Percentiles rank a stretch among this genome's conserved stretches.
Conservation (phyloP, 345 rosid genomes). For the Gossypium longicalyx region DNA sequence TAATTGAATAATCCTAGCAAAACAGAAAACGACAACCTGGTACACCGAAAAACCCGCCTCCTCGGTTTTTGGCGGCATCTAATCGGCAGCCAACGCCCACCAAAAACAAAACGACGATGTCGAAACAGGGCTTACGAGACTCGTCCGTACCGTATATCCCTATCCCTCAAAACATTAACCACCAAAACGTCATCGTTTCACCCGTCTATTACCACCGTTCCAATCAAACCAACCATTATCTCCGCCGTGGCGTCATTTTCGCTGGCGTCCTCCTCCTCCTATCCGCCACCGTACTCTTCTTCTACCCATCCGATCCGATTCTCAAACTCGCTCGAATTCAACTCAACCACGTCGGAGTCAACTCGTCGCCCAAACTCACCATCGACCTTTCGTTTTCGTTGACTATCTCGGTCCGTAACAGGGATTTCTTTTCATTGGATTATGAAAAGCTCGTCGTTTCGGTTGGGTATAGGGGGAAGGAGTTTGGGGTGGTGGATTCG, state of each 20-base stretch:
- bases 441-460: constrained; percentile 56
- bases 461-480: constrained; percentile 72
- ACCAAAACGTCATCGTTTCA: constrained; percentile 50
- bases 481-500: constrained; percentile 62
- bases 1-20: too few species aligned
- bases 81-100: background rate
- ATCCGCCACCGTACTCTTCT: constrained; percentile 39
- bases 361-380: constrained; percentile 37
- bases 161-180: constrained; percentile 33
- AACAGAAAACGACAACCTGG: background rate
- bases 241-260: constrained; percentile 41
- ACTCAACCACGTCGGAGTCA: constrained; percentile 54
- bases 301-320: constrained; percentile 75
- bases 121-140: constrained; percentile 23
- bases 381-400: constrained; percentile 69
- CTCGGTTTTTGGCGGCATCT: background rate
- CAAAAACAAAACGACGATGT: background rate
- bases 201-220: constrained; percentile 34
- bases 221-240: constrained; percentile 17
- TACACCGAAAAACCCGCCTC: background rate
- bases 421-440: constrained; percentile 59
- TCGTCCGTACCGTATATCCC: constrained; percentile 34
- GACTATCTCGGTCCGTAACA: constrained; percentile 52
- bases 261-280: constrained; percentile 44
- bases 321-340: constrained; percentile 46